Evolutionary conservation across 2,329 filamentous ascomycete species (phyloP), one percentile per base, ranked within the genome.

Genomic region (Aquanectria penicillioides): DNA sequence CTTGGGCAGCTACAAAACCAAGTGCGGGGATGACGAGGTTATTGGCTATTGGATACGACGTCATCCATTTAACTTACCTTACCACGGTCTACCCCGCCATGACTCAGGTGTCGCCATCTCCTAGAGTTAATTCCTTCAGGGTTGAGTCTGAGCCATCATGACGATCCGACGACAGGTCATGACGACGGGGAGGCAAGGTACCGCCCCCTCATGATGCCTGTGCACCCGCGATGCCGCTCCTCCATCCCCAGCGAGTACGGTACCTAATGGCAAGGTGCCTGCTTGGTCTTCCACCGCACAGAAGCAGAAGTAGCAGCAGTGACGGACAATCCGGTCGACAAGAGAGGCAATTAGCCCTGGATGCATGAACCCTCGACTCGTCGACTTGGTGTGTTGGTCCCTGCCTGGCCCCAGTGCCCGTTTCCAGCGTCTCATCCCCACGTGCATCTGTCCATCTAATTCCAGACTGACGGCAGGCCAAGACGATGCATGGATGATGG

Each of bases 81-180:
- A n/a, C n/a, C n/a, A n/a, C n/a, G n/a, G 15, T 13, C 48, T 36
- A 25, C 48, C 55, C 55, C 54, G 40, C 54, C 54, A 57, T 49
- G 41, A 34, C 26, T 41, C 31, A 25, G 37, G 22, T 43, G 34
- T 29, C 11, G 29, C 23, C 10, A 10, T 26, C 34, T 51, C 18
- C 23, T 57, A 6, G 18, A 25, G 17, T 22, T 29, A 17, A 38
- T 26, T 36, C 22, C 37, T 28, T 23, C 12, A 25, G 33, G 15
- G n/a, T 17, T 33, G 11, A 15, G 28, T n/a, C 13, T 25, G 4
- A 28, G 31, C 13, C 31, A 33, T 28, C 38, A 51, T 51, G 46
- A 51, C 47, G 38, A 50, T 46, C 41, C 41, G n/a, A n/a, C n/a
- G n/a, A 33, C 41, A 22, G 41, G 18, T 46, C 41, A 46, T 46